phyloP scores from a whole-genome alignment of 2,329 filamentous ascomycete species.

The Ophioceras dolichostomum region DNA sequence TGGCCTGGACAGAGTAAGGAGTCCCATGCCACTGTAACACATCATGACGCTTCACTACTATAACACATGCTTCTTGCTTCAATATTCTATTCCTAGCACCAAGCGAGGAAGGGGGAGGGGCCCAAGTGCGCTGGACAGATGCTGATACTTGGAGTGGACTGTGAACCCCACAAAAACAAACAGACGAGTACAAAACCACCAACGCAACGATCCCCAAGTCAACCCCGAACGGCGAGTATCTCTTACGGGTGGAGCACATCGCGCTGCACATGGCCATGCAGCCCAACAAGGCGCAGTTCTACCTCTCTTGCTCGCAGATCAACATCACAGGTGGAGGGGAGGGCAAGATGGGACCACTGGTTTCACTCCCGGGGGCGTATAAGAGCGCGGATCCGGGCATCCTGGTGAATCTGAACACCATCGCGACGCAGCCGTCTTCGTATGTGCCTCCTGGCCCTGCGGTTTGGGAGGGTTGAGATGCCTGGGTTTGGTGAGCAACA shows the following conservation, averaged over 20 bases:
- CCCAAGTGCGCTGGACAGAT: no score
- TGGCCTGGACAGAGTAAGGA: constrained; percentile 21
- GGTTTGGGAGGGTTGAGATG: constrained; percentile 13
- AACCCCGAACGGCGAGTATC: constrained; percentile 23
- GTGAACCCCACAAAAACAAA: neutral
- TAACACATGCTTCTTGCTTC: no score
- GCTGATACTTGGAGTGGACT: no score
- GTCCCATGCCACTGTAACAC: no score
- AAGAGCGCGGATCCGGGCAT: constrained; percentile 19
- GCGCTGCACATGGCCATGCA: constrained; percentile 23
- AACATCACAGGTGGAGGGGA: constrained; percentile 22
- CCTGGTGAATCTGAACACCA: constrained; percentile 15
- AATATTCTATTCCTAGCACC: no score
- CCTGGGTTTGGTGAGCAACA: no score
- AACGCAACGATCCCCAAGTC: constrained; percentile 21
- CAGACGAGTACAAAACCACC: constrained; percentile 16
- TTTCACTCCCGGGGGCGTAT: constrained; percentile 19
- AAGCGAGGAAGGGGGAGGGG: no score
- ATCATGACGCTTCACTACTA: no score
- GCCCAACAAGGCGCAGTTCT: constrained; percentile 24
- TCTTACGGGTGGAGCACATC: constrained; percentile 26
- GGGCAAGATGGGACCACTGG: constrained; percentile 17
- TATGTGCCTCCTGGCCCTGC: constrained; percentile 22
- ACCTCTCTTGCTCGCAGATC: constrained; percentile 24
- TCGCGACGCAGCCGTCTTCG: constrained; percentile 15